Percentiles rank a stretch among this genome's conserved stretches.
These are phyloP conservation scores for Emmonsia crescens DNA, from an alignment of 2,329 filamentous ascomycete species.

Conservation along the genomic window DNA sequence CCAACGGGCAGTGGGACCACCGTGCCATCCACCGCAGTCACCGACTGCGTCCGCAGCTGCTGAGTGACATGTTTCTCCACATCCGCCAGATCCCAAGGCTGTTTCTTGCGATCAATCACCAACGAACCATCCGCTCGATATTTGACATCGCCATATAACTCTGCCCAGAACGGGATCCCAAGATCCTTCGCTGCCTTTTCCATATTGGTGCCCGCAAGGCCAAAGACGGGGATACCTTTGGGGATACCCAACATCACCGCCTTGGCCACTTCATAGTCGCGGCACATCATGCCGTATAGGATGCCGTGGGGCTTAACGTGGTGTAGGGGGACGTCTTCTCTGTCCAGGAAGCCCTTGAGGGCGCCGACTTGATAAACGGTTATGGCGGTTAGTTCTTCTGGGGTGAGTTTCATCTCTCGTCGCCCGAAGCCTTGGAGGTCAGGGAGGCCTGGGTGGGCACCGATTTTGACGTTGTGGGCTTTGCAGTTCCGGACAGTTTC, in stretches of 20 bases:
- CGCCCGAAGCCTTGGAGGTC: conserved; percentile 56
- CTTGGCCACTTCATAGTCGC: conserved; percentile 41
- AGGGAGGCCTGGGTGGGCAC: conserved; percentile 55
- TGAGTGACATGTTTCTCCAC: conserved; percentile 33
- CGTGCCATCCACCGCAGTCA: conserved; percentile 33
- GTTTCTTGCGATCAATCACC: conserved; percentile 50
- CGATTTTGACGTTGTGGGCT: conserved; percentile 44
- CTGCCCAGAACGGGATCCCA: conserved; percentile 43
- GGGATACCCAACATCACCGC: conserved; percentile 46
- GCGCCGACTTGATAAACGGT: conserved; percentile 55
- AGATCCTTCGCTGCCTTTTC: conserved; percentile 44
- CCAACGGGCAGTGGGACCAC: conserved; percentile 30
- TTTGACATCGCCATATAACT: conserved; percentile 48
- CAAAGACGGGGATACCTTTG: conserved; percentile 42
- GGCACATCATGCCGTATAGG: conserved; percentile 47
- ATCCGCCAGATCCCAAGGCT: conserved; percentile 34
- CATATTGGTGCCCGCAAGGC: conserved; percentile 44
- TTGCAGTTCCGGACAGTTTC: conserved; percentile 50
- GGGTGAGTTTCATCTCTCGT: conserved; percentile 48
- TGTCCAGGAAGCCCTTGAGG: conserved; percentile 48
- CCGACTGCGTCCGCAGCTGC: conserved; percentile 32
- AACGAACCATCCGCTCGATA: conserved; percentile 41
- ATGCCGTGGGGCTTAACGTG: conserved; percentile 55
- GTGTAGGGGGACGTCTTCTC: conserved; percentile 45
- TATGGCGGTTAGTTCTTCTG: conserved; percentile 47